These are phyloP conservation scores for Erysimum cheiri DNA, from an alignment of 441 rosid genomes.

Conservation along the genomic window DNA sequence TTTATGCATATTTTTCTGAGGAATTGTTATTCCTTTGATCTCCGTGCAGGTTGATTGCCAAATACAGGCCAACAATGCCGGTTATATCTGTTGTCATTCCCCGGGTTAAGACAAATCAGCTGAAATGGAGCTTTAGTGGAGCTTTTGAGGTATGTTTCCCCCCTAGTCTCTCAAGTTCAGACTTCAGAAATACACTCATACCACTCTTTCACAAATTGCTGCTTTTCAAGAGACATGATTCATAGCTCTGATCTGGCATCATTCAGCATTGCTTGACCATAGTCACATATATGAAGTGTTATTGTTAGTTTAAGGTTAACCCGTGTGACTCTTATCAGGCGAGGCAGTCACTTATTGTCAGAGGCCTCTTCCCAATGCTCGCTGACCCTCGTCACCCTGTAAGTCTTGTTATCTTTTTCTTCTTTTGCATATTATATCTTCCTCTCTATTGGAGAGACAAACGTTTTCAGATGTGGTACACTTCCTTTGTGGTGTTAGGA, in stretches of 20 bases:
- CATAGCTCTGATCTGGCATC: background rate
- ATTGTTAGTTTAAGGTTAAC: constrained; percentile 4
- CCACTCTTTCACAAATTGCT: background rate
- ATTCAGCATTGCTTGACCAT: background rate
- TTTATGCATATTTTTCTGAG: background rate
- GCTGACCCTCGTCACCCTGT: constrained; percentile 98
- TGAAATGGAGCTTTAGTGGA: constrained; percentile 91
- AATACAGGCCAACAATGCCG: constrained; percentile 97
- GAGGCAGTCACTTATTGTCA: constrained; percentile 88
- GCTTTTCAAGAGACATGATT: constrained; percentile 10
- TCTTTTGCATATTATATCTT: background rate
- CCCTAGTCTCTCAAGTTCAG: constrained; percentile 1
- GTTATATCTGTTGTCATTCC: constrained; percentile 94
- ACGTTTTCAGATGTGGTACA: constrained; percentile 11
- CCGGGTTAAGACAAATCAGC: constrained; percentile 86
- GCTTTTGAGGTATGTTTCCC: constrained; percentile 78
- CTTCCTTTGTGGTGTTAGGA: background rate
- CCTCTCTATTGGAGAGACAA: constrained; percentile 8
- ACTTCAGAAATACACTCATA: background rate
- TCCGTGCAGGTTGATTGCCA: constrained; percentile 79
- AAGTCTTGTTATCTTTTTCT: constrained; percentile 45
- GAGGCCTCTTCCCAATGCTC: constrained; percentile 99
- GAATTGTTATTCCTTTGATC: constrained; percentile 14
- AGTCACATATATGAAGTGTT: constrained; percentile 7
- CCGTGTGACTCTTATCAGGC: constrained; percentile 58